Evolutionary conservation across 345 rosid genomes (phyloP), one percentile per base, ranked within the genome.

Genomic region (Pugionium cornutum): DNA sequence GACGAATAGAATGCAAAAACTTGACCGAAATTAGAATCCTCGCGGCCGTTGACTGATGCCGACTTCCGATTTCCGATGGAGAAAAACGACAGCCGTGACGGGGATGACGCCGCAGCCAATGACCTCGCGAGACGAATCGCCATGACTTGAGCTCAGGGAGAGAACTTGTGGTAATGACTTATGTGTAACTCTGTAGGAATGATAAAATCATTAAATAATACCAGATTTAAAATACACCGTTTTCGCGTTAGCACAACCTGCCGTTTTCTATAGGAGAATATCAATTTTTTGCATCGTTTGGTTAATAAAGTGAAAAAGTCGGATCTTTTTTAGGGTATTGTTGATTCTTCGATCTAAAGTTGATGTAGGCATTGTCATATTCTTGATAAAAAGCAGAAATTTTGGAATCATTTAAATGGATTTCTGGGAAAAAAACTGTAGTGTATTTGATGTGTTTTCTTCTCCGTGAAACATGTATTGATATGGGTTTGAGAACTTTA

Each of bases 1-100:
- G 86, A 78, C 2, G 84, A 76, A 1, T 79, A 68, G 7, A 75
- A 80, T 27, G 82, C 66, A 6, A 73, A 59, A 80, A 9, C 80
- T 40, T 63, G 73, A 71, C 68, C 79, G 62, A 39, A 48, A 49
- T 41, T 64, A 44, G 57, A 53, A 45, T 7, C 26, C 63, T 55
- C 73, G 35, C 55, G 50, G 39, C 37, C 50, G 54, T 44, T 58
- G 29, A 42, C 46, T 11, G 64, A 37, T 55, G 68, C 50, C 39
- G 73, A 75, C 4, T 36, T 59, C 4, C 34, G 49, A 39, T 40
- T 39, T 9, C 58, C 27, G 39, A 35, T 27, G 42, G 47, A 9
- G 7, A 32, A 2, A 32, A 7, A 18, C 40, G 70, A 58, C 37
- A 68, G 40, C 3, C 48, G 45, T 6, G 60, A 61, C 40, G 45